These are phyloP conservation scores for Phaeosphaeria sp. DNA, from an alignment of 2,329 filamentous ascomycete species.

Conservation along the genomic window DNA sequence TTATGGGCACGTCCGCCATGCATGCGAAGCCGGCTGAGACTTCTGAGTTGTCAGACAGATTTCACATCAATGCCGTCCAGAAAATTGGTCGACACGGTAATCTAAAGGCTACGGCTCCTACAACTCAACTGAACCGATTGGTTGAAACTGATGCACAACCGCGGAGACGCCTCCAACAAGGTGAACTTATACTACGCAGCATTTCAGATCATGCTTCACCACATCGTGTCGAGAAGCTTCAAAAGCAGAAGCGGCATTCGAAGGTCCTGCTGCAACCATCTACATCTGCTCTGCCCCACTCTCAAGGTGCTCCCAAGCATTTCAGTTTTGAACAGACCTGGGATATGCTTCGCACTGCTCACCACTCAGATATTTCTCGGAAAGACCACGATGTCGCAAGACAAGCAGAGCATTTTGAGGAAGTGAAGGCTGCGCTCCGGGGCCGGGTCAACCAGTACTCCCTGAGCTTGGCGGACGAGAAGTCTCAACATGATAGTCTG, in stretches of 20 bases:
- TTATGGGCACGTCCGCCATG: neutral
- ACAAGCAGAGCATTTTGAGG: constrained; percentile 10
- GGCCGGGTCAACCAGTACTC: constrained; percentile 10
- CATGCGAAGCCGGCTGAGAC: neutral
- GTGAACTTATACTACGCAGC: constrained; percentile 1
- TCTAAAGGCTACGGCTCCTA: too few species aligned
- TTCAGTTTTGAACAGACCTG: constrained; percentile 10
- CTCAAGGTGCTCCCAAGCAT: neutral
- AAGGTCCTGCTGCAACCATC: neutral
- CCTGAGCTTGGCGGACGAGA: constrained; percentile 13
- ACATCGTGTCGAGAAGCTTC: constrained; percentile 15
- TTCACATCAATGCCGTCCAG: neutral
- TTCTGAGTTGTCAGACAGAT: too few species aligned
- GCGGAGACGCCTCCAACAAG: neutral
- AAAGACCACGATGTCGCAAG: constrained; percentile 11
- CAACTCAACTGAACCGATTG: neutral
- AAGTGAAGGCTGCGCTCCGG: constrained; percentile 12
- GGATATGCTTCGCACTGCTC: constrained; percentile 12
- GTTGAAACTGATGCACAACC: neutral
- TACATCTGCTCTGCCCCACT: neutral
- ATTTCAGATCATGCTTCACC: neutral
- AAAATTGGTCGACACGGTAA: neutral
- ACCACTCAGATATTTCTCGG: constrained; percentile 17
- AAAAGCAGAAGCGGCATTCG: constrained; percentile 6
- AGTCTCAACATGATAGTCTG: constrained; percentile 8